Base-by-base conservation (phyloP, 2,329 filamentous ascomycete genomes). In the Pleomassaria siparia region DNA sequence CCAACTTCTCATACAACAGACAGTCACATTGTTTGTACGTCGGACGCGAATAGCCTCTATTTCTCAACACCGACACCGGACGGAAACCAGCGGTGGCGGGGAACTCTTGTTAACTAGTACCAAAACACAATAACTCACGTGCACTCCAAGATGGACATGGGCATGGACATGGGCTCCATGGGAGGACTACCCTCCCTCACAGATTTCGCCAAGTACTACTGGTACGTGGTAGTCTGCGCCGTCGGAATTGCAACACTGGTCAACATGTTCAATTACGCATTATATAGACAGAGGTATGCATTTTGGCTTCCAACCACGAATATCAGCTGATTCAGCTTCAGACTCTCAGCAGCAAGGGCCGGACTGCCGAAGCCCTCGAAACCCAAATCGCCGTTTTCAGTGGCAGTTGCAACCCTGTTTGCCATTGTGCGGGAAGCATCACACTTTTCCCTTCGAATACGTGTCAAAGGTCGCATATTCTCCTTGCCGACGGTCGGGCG, bases 391-490 rank as follows among this genome's bases (percentile, higher is more conserved):
- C 54, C 76, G 20, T 62, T 81, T 44, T 71, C 76, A 49, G 66
- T 66, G 10, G 55, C 63, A 21, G 77, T 77, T 56, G 82, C 81
- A 22, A 82, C 80, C 0, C 39, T 76, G 7, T 81, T 77, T 20
- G 80, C 81, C 3, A 65, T 80, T n/a, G 58, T 70, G 6, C 77
- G 81, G 32, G 82, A 84, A 63, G 71, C 74, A 40, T 74, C 74
- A 42, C 75, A 81, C 58, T 77, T 74, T 39, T 71, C 76, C 3
- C 50, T 72, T n/a, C 55, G 63, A 3, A 64, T 71, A 51, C 62
- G 63, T 18, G 59, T 67, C 40, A 71, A 61, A 47, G 56, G 49
- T 28, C 62, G 50, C 26, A 71, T 60, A 63, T 70, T 63, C 58
- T 75, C 45, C 66, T 69, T 57, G 7, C 72, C 73, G 15, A 71